Conservation (phyloP, 495 filamentous ascomycete genomes). For the Terfezia boudieri region DNA sequence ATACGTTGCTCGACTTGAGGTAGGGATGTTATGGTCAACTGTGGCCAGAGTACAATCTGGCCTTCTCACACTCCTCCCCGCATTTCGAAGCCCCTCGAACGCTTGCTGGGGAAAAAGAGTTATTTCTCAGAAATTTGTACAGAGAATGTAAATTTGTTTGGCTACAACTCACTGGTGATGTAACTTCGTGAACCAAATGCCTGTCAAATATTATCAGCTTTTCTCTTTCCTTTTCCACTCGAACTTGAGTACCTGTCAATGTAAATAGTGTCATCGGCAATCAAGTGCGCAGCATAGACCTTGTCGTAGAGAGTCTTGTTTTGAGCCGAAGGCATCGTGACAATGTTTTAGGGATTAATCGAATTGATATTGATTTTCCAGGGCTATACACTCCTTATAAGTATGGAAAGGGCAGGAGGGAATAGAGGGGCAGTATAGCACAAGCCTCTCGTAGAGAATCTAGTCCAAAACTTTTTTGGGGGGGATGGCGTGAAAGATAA, state of each 20-base stretch:
- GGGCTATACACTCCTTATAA: too few species aligned
- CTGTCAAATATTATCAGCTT: conserved; percentile 30
- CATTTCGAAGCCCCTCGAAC: conserved; percentile 82
- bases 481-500: too few species aligned
- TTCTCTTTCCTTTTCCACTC: background rate
- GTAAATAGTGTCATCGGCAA: conserved; percentile 87
- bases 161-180: conserved; percentile 46
- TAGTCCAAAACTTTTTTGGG: too few species aligned
- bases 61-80: conserved; percentile 63
- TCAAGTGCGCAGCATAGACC: conserved; percentile 79
- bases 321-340: conserved; percentile 60
- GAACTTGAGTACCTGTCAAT: conserved; percentile 41
- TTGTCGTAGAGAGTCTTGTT: conserved; percentile 85
- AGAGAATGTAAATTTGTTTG: too few species aligned
- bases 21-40: conserved; percentile 47
- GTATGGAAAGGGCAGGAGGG: too few species aligned
- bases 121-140: background rate
- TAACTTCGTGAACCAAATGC: conserved; percentile 95
- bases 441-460: too few species aligned
- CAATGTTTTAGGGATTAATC: background rate
- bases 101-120: conserved; percentile 42
- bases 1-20: conserved; percentile 14
- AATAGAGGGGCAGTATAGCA: too few species aligned
- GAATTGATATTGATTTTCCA: too few species aligned
- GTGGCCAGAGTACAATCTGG: conserved; percentile 94